Evolutionary conservation across 73 alveolate species (phyloP), one percentile per base, ranked within the genome.

Genomic region (Symbiodinium natans): DNA sequence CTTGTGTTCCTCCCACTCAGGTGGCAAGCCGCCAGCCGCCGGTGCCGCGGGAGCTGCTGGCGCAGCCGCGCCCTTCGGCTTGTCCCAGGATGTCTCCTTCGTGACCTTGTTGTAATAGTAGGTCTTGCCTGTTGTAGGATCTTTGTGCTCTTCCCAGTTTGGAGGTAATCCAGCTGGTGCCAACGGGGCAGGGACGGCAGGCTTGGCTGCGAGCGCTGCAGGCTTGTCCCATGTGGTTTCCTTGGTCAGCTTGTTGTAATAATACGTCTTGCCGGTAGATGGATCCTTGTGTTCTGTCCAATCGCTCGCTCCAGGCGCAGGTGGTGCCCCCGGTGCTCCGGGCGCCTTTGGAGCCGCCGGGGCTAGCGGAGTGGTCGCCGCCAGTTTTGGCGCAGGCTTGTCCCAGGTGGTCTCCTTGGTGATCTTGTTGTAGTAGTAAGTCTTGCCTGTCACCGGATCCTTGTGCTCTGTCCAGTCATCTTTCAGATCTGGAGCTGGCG

Each of bases 201-300:
- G 94, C 94, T 54, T 86, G 3, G 94, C 63, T 17, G 94, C 52
- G 83, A 86, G 19, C 7, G 94, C 68, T 7, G 94, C 94, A 9
- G 94, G 94, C n/a, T 86, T 86, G 34, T 86, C 94, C 94, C 94
- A 86, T 33, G 94, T 86, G 21, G 94, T 86, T 59, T 86, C 92
- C 48, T 90, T 90, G 23, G 96, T 90, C 25, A 71, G 48, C 46
- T 63, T 90, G 87, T 90, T 90, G 96, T 90, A 90, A 77, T 90
- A 90, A 59, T 68, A 90, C 38, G 86, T 90, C 82, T 71, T 90
- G 88, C 96, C 96, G 1, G 88, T 90, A 17, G 38, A 46, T 2
- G 96, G 88, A 38, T 90, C 96, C 39, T 90, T 90, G 96, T 90
- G 96, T 77, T 90, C 96, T 6, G 86, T 71, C 96, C 96, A 90